Conservation (phyloP, 441 rosid genomes). For the Sinapis alba region DNA sequence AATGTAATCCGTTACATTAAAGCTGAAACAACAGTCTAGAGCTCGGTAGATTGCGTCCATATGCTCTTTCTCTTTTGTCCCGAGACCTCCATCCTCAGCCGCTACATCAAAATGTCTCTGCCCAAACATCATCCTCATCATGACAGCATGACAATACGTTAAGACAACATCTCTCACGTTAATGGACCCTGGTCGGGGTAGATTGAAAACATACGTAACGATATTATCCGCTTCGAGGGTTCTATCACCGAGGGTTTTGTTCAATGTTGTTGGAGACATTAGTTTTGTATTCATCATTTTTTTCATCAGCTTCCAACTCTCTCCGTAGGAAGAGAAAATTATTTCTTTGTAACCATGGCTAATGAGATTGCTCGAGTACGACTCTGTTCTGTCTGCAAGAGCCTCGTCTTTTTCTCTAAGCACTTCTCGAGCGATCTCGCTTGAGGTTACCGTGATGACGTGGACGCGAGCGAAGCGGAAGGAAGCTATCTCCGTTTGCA, state of each 20-base stretch:
- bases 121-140: conserved; percentile 44
- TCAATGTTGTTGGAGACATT: conserved; percentile 31
- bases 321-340: conserved; percentile 10
- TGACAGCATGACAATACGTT: conserved; percentile 41
- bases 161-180: conserved; percentile 32
- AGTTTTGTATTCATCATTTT: conserved; percentile 38
- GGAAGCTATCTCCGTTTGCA: conserved; percentile 52
- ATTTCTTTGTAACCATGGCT: conserved; percentile 32
- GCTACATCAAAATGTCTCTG: conserved; percentile 40
- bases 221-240: conserved; percentile 55
- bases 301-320: conserved; percentile 49
- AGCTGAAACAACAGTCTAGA: conserved; percentile 35
- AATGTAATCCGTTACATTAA: conserved; percentile 41
- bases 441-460: conserved; percentile 47
- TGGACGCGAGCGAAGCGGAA: conserved; percentile 44
- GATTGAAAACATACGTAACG: conserved; percentile 40
- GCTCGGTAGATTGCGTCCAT: conserved; percentile 37
- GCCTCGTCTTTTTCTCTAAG: conserved; percentile 44
- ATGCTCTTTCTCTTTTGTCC: conserved; percentile 45
- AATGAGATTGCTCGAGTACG: conserved; percentile 4
- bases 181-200: conserved; percentile 13
- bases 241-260: conserved; percentile 41
- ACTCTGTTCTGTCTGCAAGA: conserved; percentile 35
- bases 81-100: conserved; percentile 40
- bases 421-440: conserved; percentile 47